Percentiles rank a stretch among this genome's conserved stretches.
phyloP scores from a whole-genome alignment of 306 rosid species.

The Cercis canadensis region DNA sequence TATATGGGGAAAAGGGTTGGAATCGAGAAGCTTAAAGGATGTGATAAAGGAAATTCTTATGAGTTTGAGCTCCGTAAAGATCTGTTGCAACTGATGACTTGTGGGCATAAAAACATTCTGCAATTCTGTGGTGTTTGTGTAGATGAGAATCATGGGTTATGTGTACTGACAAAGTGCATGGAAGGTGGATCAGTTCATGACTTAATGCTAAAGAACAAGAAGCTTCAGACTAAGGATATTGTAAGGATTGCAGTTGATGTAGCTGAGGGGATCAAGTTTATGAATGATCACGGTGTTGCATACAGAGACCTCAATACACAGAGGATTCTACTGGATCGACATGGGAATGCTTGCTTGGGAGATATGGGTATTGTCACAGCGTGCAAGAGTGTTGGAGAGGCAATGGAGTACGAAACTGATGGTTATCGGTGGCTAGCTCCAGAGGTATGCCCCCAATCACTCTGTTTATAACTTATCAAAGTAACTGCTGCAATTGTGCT shows the following conservation, averaged over 20 bases:
- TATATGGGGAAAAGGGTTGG: slow-evolving; percentile 89
- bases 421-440: slow-evolving; percentile 98
- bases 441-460: slow-evolving; percentile 69
- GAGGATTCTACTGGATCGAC: slow-evolving; percentile 78
- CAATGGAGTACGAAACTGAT: slow-evolving; percentile 91
- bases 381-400: slow-evolving; percentile 83
- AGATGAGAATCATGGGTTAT: slow-evolving; percentile 89
- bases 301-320: slow-evolving; percentile 86
- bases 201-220: slow-evolving; percentile 76
- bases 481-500: slow-evolving; percentile 34
- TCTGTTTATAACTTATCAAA: slow-evolving; percentile 31
- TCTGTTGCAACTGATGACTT: slow-evolving; percentile 86
- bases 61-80: slow-evolving; percentile 82
- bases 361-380: slow-evolving; percentile 90
- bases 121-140: slow-evolving; percentile 82
- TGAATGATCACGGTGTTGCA: slow-evolving; percentile 86
- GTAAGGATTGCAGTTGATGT: slow-evolving; percentile 79
- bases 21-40: slow-evolving; percentile 91
- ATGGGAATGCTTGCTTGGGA: slow-evolving; percentile 91
- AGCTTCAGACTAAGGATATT: slow-evolving; percentile 76
- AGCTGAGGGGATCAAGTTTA: slow-evolving; percentile 88
- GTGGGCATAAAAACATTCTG: slow-evolving; percentile 83
- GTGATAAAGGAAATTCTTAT: slow-evolving; percentile 88
- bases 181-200: slow-evolving; percentile 90
- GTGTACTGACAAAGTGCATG: slow-evolving; percentile 85